Evolutionary conservation across 2,329 filamentous ascomycete species (phyloP), one percentile per base, ranked within the genome.

Genomic region (Verticillium longisporum): DNA sequence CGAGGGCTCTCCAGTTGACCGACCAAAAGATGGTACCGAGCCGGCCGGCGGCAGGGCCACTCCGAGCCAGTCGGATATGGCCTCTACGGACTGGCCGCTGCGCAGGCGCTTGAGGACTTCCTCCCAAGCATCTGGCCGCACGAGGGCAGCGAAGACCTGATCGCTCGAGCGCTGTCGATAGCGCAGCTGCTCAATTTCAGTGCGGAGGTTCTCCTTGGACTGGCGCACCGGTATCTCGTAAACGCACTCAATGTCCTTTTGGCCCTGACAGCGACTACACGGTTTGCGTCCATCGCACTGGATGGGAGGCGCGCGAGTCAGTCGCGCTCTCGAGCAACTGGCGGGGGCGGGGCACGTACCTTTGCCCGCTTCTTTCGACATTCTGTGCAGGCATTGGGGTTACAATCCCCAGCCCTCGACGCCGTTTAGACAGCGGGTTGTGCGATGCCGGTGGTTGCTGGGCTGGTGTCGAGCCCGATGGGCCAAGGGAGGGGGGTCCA

Each of bases 141-240:
- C 71, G 56, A 88, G 77, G 10, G 84, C 85, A 3, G 78, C 74
- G 34, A 88, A 73, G 57, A 88, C 78, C 34, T 78, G 78, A 32
- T 87, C 82, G 69, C 74, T 84, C 55, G 79, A 80, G 26, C 78
- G 80, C 67, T 86, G 81, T 53, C 81, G 79, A 15, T 77, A 76
- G 56, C 82, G 82, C 38, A 88, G 72, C 32, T 72, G 73, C 59
- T 88, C 85, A 62, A 88, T 85, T 67, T 88, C 85, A 67, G 74
- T 75, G 55, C 85, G 80, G 5, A 88, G 77, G 59, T 81, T 80
- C 63, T 87, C 85, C 63, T 88, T 88, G 11, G 84, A 87, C 65
- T 87, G 84, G 55, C 85, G 83, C 5, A 88, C 80, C 0, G 85
- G 85, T 7, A 86, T 69, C 65, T 88, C 84, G 73, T 88, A 88